phyloP scores from a whole-genome alignment of 169 alveolate genomes.

The Plasmodium billcollinsi region DNA sequence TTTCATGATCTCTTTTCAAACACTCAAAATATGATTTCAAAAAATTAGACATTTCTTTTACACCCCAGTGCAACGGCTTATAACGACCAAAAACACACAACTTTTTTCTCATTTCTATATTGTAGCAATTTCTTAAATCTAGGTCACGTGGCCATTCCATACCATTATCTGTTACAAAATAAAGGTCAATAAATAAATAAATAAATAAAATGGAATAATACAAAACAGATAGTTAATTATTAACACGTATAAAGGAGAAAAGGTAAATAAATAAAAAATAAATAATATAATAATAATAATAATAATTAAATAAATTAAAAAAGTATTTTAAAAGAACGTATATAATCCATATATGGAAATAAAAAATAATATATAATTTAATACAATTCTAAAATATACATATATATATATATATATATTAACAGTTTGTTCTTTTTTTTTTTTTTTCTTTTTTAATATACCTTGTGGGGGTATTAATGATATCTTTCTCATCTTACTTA shows the following conservation, averaged over 20 bases:
- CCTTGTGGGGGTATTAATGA: slow-evolving; percentile 61
- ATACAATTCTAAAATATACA: no score
- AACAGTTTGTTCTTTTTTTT: background rate
- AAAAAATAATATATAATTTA: no score
- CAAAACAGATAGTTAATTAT: background rate
- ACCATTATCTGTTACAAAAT: slow-evolving; percentile 23
- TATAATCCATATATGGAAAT: no score
- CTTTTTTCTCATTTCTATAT: slow-evolving; percentile 31
- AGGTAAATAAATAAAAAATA: background rate
- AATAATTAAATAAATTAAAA: no score
- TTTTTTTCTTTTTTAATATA: slow-evolving; percentile 19
- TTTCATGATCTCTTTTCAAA: slow-evolving; percentile 41
- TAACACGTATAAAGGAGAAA: background rate
- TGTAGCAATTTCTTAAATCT: slow-evolving; percentile 40
- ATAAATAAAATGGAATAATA: background rate
- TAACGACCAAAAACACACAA: slow-evolving; percentile 65
- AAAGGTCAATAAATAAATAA: background rate
- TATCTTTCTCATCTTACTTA: slow-evolving; percentile 32
- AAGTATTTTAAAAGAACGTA: no score
- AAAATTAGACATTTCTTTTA: slow-evolving; percentile 41
- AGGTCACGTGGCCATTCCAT: slow-evolving; percentile 55
- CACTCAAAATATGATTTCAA: slow-evolving; percentile 44
- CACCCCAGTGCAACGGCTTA: slow-evolving; percentile 72
- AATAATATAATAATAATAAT: background rate
- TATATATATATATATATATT: no score